Evolutionary conservation across 345 rosid species (phyloP).

Genomic region (Citrus hindsii): DNA sequence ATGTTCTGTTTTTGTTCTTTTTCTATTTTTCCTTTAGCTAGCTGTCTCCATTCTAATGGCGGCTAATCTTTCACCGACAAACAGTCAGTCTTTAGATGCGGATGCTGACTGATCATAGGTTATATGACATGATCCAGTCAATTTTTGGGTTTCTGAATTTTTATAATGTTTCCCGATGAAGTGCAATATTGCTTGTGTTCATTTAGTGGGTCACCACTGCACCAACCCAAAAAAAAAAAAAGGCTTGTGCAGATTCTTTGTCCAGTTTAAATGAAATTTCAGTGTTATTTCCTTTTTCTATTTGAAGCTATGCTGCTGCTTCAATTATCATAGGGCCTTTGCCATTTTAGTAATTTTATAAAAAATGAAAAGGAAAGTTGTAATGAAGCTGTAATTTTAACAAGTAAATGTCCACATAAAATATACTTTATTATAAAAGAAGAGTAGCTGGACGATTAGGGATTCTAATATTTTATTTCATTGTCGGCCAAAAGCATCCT

Average conservation of each 20-base stretch:
- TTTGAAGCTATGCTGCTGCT: neutral
- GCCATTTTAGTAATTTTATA: neutral
- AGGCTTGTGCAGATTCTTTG: neutral
- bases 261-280: neutral
- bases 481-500: neutral
- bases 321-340: neutral
- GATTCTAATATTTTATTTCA: neutral
- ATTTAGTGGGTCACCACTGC: neutral
- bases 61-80: neutral
- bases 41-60: neutral
- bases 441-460: neutral
- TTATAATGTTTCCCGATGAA: neutral
- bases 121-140: neutral
- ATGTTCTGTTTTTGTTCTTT: neutral
- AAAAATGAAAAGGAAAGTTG: too few species aligned
- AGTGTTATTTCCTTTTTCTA: neutral
- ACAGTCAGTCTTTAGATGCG: neutral
- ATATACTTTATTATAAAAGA: too few species aligned
- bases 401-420: too few species aligned
- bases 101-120: neutral
- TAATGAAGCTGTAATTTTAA: too few species aligned
- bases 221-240: too few species aligned
- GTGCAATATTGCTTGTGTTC: neutral
- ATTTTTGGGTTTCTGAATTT: neutral
- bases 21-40: neutral